Evolutionary conservation across 1,139 yeast species (phyloP).

Genomic region (Protomyces gravidus): DNA sequence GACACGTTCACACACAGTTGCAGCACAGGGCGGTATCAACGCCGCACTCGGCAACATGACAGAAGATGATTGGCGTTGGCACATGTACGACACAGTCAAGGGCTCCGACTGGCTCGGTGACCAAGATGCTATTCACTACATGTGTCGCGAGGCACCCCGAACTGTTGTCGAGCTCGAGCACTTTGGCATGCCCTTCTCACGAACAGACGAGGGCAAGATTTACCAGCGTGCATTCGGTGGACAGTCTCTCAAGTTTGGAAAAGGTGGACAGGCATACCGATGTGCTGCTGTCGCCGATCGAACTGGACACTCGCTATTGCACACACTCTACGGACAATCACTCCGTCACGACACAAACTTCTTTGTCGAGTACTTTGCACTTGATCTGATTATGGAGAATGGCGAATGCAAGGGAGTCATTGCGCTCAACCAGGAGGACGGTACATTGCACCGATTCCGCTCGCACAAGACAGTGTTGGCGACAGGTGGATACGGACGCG

Average conservation of each 20-base stretch:
- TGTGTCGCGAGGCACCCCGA: slow-evolving; percentile 97
- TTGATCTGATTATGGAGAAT: slow-evolving; percentile 90
- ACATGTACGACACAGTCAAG: slow-evolving; percentile 83
- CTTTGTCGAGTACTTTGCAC: slow-evolving; percentile 94
- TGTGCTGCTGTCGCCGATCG: slow-evolving; percentile 99
- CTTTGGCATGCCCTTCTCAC: slow-evolving; percentile 96
- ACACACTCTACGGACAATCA: slow-evolving; percentile 94
- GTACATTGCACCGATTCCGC: slow-evolving; percentile 95
- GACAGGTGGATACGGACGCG: slow-evolving; percentile 98
- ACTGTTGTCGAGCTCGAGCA: slow-evolving; percentile 96
- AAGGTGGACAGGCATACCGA: slow-evolving; percentile 98
- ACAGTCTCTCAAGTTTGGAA: slow-evolving; percentile 90
- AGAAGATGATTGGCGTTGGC: slow-evolving; percentile 99
- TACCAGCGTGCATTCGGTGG: slow-evolving; percentile 99
- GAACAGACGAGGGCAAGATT: slow-evolving; percentile 94
- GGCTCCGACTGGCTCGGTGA: slow-evolving; percentile 99
- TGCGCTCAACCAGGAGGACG: slow-evolving; percentile 98
- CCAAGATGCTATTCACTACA: slow-evolving; percentile 97
- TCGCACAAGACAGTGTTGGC: slow-evolving; percentile 95
- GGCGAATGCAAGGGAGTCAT: slow-evolving; percentile 96
- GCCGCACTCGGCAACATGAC: slow-evolving; percentile 98
- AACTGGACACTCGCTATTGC: slow-evolving; percentile 96
- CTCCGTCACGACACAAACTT: slow-evolving; percentile 95
- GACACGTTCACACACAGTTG: slow-evolving; percentile 97
- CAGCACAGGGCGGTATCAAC: slow-evolving; percentile 99